Evolutionary conservation across 768 basidiomycete genomes (phyloP).

Genomic region (Termitomyces bulborhizus): DNA sequence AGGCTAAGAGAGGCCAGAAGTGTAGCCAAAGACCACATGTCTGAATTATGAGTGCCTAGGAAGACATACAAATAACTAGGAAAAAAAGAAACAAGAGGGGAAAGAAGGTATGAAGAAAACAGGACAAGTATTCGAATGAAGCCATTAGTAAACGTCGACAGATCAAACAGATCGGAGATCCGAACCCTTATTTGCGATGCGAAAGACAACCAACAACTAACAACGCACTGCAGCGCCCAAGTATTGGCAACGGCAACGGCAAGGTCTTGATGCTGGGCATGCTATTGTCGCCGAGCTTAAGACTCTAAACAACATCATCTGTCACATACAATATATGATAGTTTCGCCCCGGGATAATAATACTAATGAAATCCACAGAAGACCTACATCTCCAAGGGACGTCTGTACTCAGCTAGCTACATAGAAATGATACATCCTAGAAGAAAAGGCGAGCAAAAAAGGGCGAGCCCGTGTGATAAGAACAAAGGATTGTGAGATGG

Average conservation of each 20-base stretch:
- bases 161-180: background rate
- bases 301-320: background rate
- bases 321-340: background rate
- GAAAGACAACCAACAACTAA: background rate
- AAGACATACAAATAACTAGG: conserved; percentile 10
- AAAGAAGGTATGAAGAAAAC: background rate
- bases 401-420: conserved; percentile 18
- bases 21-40: conserved; percentile 13
- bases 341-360: background rate
- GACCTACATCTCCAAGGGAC: conserved; percentile 18
- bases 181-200: too few relatives aligned
- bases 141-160: too few relatives aligned
- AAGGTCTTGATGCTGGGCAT: background rate
- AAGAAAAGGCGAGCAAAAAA: conserved; percentile 15
- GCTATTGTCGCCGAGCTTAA: background rate
- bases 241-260: background rate
- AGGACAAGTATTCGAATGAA: background rate
- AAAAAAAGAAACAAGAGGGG: background rate
- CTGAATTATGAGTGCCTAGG: background rate
- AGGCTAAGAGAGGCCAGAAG: conserved; percentile 3
- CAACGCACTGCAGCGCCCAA: background rate
- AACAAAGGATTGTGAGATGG: conserved; percentile 6
- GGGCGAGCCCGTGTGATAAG: conserved; percentile 12
- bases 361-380: background rate
- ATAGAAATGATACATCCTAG: conserved; percentile 29